These are phyloP conservation scores for Cytospora paraplurivora DNA, from an alignment of 2,329 filamentous ascomycete species.

Conservation along the genomic window DNA sequence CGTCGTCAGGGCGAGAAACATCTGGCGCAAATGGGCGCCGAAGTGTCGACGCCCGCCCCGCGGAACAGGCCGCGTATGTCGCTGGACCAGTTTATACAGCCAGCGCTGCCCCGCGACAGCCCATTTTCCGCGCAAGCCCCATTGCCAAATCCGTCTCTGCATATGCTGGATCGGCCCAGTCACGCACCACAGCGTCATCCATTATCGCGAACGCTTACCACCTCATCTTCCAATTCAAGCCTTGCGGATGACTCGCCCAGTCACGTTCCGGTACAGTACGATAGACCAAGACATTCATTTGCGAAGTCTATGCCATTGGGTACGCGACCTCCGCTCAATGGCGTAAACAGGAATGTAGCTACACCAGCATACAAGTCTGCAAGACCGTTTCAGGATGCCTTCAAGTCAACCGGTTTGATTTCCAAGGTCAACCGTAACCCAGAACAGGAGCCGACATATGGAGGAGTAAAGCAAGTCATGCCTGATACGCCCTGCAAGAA, in stretches of 20 bases:
- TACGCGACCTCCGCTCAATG: conserved; percentile 52
- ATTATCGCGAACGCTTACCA: conserved; percentile 81
- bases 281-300: conserved; percentile 59
- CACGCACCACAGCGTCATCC: conserved; percentile 68
- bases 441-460: conserved; percentile 61
- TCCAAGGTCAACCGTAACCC: conserved; percentile 90
- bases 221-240: conserved; percentile 82
- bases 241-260: conserved; percentile 72
- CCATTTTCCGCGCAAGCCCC: conserved; percentile 61
- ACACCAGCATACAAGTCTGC: conserved; percentile 79
- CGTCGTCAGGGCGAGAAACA: conserved; percentile 60
- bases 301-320: conserved; percentile 76
- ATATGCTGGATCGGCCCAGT: conserved; percentile 47
- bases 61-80: conserved; percentile 73
- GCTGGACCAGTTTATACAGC: conserved; percentile 74
- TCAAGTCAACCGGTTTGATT: conserved; percentile 91
- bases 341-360: conserved; percentile 58
- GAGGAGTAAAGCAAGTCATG: conserved; percentile 65
- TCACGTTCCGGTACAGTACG: conserved; percentile 58
- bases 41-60: conserved; percentile 58
- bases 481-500: conserved; percentile 98
- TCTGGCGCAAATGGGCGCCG: conserved; percentile 52
- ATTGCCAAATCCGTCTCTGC: conserved; percentile 56
- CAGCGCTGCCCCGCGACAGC: conserved; percentile 59
- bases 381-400: conserved; percentile 78